These are phyloP conservation scores for Populus hybrid DNA, from an alignment of 441 rosid species.

Conservation along the genomic window DNA sequence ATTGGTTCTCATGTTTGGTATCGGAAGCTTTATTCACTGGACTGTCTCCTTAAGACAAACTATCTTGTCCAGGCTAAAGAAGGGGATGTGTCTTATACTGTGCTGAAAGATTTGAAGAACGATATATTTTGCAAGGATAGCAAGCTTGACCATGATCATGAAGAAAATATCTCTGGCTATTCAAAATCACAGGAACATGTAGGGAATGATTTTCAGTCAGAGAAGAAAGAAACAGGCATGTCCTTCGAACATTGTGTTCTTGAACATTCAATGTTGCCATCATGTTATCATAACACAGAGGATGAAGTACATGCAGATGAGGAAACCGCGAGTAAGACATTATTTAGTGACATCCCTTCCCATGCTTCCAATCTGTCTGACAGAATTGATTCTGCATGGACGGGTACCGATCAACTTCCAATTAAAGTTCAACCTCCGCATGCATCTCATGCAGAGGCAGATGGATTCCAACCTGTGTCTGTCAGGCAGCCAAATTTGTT, in stretches of 20 bases:
- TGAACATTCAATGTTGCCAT: constrained; percentile 28
- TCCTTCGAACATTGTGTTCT: constrained; percentile 21
- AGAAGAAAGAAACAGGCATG: constrained; percentile 27
- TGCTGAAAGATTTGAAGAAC: constrained; percentile 28
- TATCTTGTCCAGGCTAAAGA: constrained; percentile 33
- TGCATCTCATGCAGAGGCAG: constrained; percentile 36
- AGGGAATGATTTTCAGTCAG: constrained; percentile 22
- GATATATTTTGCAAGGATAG: constrained; percentile 30
- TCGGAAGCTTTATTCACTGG: constrained; percentile 59
- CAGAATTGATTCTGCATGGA: constrained; percentile 95
- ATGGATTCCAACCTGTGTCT: constrained; percentile 31
- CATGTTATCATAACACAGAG: constrained; percentile 28
- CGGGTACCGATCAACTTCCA: constrained; percentile 58
- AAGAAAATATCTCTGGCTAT: constrained; percentile 25
- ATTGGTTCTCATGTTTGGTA: constrained; percentile 79
- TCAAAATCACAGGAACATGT: constrained; percentile 31
- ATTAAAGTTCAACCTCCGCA: constrained; percentile 31
- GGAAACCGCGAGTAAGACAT: constrained; percentile 31
- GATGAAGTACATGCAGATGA: constrained; percentile 46
- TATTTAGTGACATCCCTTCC: constrained; percentile 28
- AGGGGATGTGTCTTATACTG: constrained; percentile 29
- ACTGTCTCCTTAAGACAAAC: constrained; percentile 52
- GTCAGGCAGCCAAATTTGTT: constrained; percentile 23
- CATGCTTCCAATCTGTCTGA: constrained; percentile 66
- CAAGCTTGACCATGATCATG: constrained; percentile 21